These are phyloP conservation scores for Hypoxylon cercidicola DNA, from an alignment of 495 filamentous ascomycete species.

Conservation along the genomic window DNA sequence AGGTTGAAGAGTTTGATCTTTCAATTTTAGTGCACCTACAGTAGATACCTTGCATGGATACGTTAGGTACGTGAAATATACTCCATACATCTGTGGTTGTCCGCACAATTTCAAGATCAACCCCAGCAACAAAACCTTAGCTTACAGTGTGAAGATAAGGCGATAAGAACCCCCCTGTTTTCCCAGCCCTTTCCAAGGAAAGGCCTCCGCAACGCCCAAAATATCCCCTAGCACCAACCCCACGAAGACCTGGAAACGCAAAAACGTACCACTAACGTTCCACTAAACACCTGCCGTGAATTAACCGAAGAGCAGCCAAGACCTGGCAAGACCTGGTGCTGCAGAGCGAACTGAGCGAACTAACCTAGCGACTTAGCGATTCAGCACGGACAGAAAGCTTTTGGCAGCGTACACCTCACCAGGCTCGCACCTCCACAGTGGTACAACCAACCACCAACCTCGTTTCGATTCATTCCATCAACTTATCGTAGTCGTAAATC, in stretches of 20 bases:
- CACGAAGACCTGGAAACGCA: slow-evolving; percentile 15
- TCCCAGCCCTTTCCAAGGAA: slow-evolving; percentile 9
- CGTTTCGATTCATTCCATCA: slow-evolving; percentile 37
- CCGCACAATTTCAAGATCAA: too few relatives aligned
- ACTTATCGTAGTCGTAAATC: slow-evolving; percentile 21
- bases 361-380: too few relatives aligned
- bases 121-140: too few relatives aligned
- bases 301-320: slow-evolving; percentile 28
- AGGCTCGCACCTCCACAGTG: slow-evolving; percentile 29
- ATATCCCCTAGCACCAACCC: slow-evolving; percentile 3
- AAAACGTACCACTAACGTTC: slow-evolving; percentile 41
- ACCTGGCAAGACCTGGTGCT: neutral
- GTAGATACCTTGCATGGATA: too few relatives aligned
- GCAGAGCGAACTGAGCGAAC: neutral
- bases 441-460: slow-evolving; percentile 31
- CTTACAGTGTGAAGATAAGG: neutral
- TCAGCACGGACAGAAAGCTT: slow-evolving; percentile 9
- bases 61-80: too few relatives aligned
- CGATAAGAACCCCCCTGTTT: neutral
- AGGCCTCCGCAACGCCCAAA: slow-evolving; percentile 19
- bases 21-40: too few relatives aligned
- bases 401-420: slow-evolving; percentile 16
- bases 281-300: slow-evolving; percentile 19
- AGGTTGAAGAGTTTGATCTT: too few relatives aligned
- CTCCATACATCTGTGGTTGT: too few relatives aligned